These are phyloP conservation scores for Tricholoma terreum DNA, from an alignment of 768 basidiomycete species.

Conservation along the genomic window DNA sequence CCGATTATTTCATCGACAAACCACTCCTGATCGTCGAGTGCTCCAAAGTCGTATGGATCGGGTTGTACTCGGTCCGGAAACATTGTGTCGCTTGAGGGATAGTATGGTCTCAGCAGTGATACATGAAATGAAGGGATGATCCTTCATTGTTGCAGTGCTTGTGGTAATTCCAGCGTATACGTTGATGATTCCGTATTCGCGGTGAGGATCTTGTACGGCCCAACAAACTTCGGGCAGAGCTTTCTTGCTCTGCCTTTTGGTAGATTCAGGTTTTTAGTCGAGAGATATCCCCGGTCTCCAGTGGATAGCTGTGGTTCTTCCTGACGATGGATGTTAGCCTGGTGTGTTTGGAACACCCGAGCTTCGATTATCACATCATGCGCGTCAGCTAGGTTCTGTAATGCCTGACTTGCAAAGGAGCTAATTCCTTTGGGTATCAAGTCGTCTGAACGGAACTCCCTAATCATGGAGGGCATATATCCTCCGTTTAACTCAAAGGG, in stretches of 20 bases:
- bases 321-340: constrained; percentile 23
- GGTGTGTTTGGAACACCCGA: constrained; percentile 24
- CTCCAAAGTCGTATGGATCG: constrained; percentile 5
- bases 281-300: constrained; percentile 33
- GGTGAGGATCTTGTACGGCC: constrained; percentile 31
- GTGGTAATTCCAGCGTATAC: constrained; percentile 15
- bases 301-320: constrained; percentile 10
- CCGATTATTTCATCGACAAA: constrained; percentile 5
- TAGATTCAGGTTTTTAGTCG: constrained; percentile 31
- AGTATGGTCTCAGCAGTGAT: constrained; percentile 22
- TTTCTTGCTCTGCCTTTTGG: constrained; percentile 29
- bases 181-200: constrained; percentile 17
- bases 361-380: constrained; percentile 37
- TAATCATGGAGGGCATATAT: constrained; percentile 21
- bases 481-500: constrained; percentile 30
- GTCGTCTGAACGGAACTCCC: constrained; percentile 1
- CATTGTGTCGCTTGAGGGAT: constrained; percentile 25
- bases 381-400: constrained; percentile 21
- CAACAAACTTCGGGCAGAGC: constrained; percentile 33
- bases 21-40: constrained; percentile 4
- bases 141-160: neutral
- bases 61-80: constrained; percentile 29
- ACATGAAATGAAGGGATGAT: constrained; percentile 37
- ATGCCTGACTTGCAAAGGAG: constrained; percentile 21
- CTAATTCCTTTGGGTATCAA: constrained; percentile 17